A percentile compares a stretch with the other conserved stretches of the same genome.
These are phyloP conservation scores for Hymenoscyphus linearis DNA, from an alignment of 2,329 filamentous ascomycete genomes.

Conservation along the genomic window DNA sequence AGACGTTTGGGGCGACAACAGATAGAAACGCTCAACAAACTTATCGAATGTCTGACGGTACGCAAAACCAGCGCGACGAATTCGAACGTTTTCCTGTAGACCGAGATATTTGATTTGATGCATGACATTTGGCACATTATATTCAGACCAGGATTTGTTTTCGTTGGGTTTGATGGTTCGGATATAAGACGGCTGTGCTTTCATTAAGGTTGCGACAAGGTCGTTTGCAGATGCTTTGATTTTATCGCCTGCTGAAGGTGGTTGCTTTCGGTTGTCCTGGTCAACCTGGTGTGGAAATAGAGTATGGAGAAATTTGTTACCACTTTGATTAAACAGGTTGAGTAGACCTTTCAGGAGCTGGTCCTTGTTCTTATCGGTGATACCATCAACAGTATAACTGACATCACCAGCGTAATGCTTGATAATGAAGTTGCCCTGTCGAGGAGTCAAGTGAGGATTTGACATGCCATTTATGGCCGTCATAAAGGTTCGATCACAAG, in stretches of 20 bases:
- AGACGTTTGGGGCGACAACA: slow-evolving; percentile 87
- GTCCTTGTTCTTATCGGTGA: slow-evolving; percentile 99
- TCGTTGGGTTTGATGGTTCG: slow-evolving; percentile 99
- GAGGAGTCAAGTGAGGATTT: slow-evolving; percentile 83
- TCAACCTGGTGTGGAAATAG: slow-evolving; percentile 92
- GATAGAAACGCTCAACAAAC: slow-evolving; percentile 95
- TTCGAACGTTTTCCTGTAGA: slow-evolving; percentile 98
- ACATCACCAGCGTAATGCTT: slow-evolving; percentile 99
- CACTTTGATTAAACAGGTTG: slow-evolving; percentile 76
- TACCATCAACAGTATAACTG: slow-evolving; percentile 87
- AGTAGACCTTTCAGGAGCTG: slow-evolving; percentile 90
- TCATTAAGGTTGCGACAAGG: slow-evolving; percentile 91
- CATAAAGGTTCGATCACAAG: slow-evolving; percentile 94
- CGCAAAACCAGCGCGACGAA: slow-evolving; percentile 91
- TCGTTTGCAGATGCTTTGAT: slow-evolving; percentile 94
- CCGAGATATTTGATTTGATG: slow-evolving; percentile 99
- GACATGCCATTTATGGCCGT: slow-evolving; percentile 86
- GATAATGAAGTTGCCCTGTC: slow-evolving; percentile 95
- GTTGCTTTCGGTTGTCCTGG: slow-evolving; percentile 89
- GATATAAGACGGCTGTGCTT: slow-evolving; percentile 95
- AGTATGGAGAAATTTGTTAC: slow-evolving; percentile 79
- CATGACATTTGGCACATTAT: slow-evolving; percentile 85
- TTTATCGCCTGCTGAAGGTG: slow-evolving; percentile 91
- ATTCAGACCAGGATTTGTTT: slow-evolving; percentile 93
- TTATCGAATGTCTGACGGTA: slow-evolving; percentile 97